Base-by-base conservation (phyloP, 345 rosid species). In the Populus alba region DNA sequence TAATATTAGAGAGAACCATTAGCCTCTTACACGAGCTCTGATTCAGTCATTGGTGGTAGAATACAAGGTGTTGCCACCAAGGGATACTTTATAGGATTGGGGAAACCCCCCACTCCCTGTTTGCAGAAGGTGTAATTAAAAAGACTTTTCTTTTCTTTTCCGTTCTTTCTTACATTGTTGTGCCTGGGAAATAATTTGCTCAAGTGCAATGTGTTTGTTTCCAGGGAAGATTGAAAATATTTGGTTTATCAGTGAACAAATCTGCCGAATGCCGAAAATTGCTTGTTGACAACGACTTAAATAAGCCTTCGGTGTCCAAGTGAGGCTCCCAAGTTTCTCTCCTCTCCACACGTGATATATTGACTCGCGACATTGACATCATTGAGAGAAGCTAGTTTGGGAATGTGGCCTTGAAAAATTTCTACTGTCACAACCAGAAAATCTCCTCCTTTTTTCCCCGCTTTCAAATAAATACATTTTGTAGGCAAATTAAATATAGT, bases 11-110 rank as follows among this genome's bases (percentile, higher is more conserved):
- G 27, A n/a, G 51, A 4, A 65, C 35, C 25, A 20, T 47, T 67
- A 57, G 77, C 65, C 49, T 31, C 37, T 66, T 75, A 33, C 63
- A 61, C 57, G 69, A 73, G 72, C 80, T 65, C 67, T 67, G 57
- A 22, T 38, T 73, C 72, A 31, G 53, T 78, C 61, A 62, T 73
- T 33, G 15, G 31, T 66, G 29, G 73, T 75, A 72, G 75, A 55
- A 7, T 55, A 57, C 71, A 57, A 38, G 67, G 23, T n/a, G n/a
- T n/a, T n/a, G n/a, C n/a, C n/a, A n/a, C n/a, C n/a, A n/a, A 38
- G 67, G 23, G 67, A 49, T 59, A 69, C 47, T 62, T 74, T 66
- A 68, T 35, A 20, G 76, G 61, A 57, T 35, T 37, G 66, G 41
- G 47, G 29, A 33, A 43, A 37, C 63, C 23, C 15, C 51, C 22